Evolutionary conservation across 31 red algal genomes (phyloP).

Genomic region (Endocladia muricata): DNA sequence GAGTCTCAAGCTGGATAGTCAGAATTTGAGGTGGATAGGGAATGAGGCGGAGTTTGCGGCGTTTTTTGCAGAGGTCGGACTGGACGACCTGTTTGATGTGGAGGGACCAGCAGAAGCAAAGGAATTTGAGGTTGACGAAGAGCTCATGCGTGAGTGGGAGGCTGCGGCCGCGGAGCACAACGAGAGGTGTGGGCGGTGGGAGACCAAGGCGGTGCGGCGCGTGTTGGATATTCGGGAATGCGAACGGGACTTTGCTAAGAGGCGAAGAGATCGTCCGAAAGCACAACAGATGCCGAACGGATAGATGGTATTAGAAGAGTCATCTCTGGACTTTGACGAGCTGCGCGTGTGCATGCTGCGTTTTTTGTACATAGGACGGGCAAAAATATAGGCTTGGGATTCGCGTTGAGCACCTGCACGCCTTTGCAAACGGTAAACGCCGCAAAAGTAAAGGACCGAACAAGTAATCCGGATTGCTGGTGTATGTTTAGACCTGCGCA

Average conservation of each 20-base stretch:
- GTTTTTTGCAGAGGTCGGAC: conserved; percentile 56
- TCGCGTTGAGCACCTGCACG: too few relatives aligned
- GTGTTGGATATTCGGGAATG: not conserved
- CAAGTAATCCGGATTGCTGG: too few relatives aligned
- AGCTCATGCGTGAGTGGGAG: conserved; percentile 32
- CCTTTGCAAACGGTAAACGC: too few relatives aligned
- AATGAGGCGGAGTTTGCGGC: conserved; percentile 44
- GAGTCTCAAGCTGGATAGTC: conserved; percentile 20
- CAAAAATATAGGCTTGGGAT: too few relatives aligned
- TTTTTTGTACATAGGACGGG: too few relatives aligned
- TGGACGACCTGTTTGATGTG: conserved; percentile 41
- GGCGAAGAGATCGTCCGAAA: too few relatives aligned
- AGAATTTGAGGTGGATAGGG: conserved; percentile 25
- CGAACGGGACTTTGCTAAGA: conserved; percentile 11
- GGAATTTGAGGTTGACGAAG: conserved; percentile 41
- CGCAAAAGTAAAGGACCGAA: too few relatives aligned
- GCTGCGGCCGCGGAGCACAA: conserved; percentile 29
- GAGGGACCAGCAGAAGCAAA: not conserved
- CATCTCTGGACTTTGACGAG: too few relatives aligned
- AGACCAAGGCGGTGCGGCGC: conserved; percentile 2
- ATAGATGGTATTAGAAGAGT: too few relatives aligned
- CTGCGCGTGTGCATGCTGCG: too few relatives aligned
- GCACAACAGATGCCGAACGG: too few relatives aligned
- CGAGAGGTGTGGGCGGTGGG: conserved; percentile 25
- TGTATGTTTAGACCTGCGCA: too few relatives aligned